phyloP scores from a whole-genome alignment of 78 protist genomes.

The Dictyostelium discoideum region DNA sequence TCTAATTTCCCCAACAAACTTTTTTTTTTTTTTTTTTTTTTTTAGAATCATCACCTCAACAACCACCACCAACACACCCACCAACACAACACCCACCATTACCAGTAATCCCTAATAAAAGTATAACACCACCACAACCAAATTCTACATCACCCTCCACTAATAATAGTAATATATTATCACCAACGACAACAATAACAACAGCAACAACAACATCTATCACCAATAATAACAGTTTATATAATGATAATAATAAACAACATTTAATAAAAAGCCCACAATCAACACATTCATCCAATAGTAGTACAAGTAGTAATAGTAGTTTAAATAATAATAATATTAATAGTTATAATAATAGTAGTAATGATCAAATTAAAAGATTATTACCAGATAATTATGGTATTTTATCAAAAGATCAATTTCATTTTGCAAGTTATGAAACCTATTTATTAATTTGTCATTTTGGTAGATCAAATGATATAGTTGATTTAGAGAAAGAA shows the following conservation, averaged over 20 bases:
- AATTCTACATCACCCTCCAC: not conserved
- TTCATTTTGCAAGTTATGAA: constrained; percentile 72
- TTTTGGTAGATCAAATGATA: constrained; percentile 18
- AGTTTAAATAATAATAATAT: not conserved
- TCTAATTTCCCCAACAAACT: not conserved
- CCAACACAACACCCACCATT: not conserved
- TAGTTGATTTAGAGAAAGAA: constrained; percentile 24
- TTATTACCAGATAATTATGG: constrained; percentile 45
- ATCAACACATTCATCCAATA: not conserved
- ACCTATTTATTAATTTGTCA: constrained; percentile 39
- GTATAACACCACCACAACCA: not conserved
- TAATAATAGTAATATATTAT: not conserved
- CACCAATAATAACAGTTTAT: not conserved
- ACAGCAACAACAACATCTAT: not conserved
- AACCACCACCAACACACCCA: not conserved
- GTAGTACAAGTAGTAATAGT: not conserved
- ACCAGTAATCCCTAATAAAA: not conserved
- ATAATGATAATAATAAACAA: not conserved
- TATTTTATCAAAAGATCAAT: constrained; percentile 45
- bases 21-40: no score
- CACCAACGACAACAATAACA: not conserved
- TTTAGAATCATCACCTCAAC: not conserved
- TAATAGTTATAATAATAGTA: not conserved
- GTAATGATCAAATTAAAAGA: not conserved
- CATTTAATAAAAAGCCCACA: not conserved